Conservation (phyloP, 768 basidiomycete genomes). For the Leccinum ochraceum region DNA sequence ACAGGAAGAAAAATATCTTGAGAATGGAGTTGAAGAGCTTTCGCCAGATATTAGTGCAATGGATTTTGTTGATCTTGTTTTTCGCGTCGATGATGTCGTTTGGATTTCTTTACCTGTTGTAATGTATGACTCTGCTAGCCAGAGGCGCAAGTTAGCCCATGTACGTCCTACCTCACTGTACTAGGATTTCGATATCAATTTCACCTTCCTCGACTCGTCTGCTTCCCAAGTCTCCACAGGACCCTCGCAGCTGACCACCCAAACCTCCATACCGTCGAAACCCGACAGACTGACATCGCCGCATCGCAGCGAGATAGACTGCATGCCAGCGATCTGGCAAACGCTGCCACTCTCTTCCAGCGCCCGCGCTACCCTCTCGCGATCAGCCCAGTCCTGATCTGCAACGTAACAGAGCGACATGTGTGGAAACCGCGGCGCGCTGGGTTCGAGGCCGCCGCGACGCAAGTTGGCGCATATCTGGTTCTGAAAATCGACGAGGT, state of each 20-base stretch:
- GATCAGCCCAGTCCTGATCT: conserved; percentile 60
- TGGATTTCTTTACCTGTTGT: neutral
- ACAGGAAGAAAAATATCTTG: conserved; percentile 25
- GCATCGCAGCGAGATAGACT: conserved; percentile 28
- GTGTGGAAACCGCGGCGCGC: conserved; percentile 67
- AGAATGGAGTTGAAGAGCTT: conserved; percentile 13
- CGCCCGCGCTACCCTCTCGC: conserved; percentile 46
- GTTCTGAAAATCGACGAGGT: conserved; percentile 49
- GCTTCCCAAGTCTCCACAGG: conserved; percentile 60
- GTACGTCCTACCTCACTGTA: neutral
- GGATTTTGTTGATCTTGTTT: conserved; percentile 8
- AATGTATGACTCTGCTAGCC: neutral
- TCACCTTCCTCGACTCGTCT: conserved; percentile 38
- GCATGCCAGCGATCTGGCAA: conserved; percentile 25
- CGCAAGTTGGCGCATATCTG: conserved; percentile 42
- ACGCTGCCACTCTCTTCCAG: conserved; percentile 42
- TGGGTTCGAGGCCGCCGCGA: conserved; percentile 38
- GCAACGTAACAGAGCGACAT: conserved; percentile 73
- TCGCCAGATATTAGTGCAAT: conserved; percentile 3
- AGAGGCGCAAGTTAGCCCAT: neutral
- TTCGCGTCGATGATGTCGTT: conserved; percentile 10
- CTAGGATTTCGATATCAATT: neutral
- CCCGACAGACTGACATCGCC: conserved; percentile 38
- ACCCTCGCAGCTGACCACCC: conserved; percentile 61
- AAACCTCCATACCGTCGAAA: conserved; percentile 53